Evolutionary conservation across 2,329 filamentous ascomycete genomes (phyloP).

Genomic region (Hysterium pulicare): DNA sequence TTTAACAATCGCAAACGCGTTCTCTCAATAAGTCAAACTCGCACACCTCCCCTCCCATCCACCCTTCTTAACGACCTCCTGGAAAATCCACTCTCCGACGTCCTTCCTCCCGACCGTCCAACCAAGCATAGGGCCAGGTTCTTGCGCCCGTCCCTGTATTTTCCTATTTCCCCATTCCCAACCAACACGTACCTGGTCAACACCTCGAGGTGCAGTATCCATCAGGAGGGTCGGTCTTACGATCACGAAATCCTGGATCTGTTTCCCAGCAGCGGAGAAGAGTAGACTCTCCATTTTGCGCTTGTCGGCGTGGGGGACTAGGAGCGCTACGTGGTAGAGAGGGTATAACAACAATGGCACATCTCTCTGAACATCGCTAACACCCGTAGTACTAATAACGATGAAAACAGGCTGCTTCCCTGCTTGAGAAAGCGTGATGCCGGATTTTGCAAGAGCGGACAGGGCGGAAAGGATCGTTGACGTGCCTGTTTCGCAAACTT

Average conservation of each 20-base stretch:
- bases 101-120: conserved; percentile 38
- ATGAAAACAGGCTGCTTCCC: conserved; percentile 21
- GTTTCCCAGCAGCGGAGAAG: conserved; percentile 17
- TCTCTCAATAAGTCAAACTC: conserved; percentile 31
- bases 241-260: conserved; percentile 25
- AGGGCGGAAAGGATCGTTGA: conserved; percentile 29
- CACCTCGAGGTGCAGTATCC: conserved; percentile 25
- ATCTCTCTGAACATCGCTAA: conserved; percentile 30
- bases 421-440: conserved; percentile 3
- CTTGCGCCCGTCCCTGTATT: conserved; percentile 13
- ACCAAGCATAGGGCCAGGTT: conserved; percentile 33
- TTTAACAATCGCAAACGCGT: no score
- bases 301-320: conserved; percentile 41
- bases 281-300: conserved; percentile 32
- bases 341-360: conserved; percentile 30
- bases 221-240: conserved; percentile 38
- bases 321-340: conserved; percentile 35
- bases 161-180: conserved; percentile 22
- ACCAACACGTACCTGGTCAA: conserved; percentile 30
- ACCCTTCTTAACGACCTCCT: conserved; percentile 26
- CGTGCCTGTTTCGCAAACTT: conserved; percentile 34
- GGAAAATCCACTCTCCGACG: conserved; percentile 41
- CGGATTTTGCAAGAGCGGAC: conserved; percentile 10
- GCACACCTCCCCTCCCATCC: conserved; percentile 31
- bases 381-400: conserved; percentile 39